Base-by-base conservation (phyloP, 2,329 filamentous ascomycete species). In the Alternaria triticina region DNA sequence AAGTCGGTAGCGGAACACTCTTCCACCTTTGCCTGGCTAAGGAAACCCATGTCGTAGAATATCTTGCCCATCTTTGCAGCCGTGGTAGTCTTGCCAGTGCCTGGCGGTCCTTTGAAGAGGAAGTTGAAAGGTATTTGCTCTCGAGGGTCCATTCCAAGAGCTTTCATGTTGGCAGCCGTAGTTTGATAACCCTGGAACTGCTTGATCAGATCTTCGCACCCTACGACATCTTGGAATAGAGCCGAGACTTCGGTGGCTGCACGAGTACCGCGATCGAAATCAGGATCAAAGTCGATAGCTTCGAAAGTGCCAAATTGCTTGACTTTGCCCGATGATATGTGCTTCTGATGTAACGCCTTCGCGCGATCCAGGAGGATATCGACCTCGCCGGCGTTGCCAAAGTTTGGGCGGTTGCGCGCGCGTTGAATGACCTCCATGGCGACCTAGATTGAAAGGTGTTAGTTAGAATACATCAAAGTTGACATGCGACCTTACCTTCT, bases 1-100 rank as follows among this genome's bases (percentile, higher is more conserved):
- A 94, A 74, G 33, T 94, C 90, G 0, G 88, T 87, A 0, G 89
- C 89, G 0, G 91, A 93, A 49, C 84, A 87, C 57, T 93, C 89
- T 0, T 89, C 74, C 0, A 93, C 89, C 25, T 89, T 86, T 0
- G 83, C 84, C 0, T 82, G 82, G 0, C 86, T 79, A 0, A 94
- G 79, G 33, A 94, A 86, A 0, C 90, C 90, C 84, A 93, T 87
- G 68, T 94, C 88, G 71, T 92, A 94, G 71, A 88, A 94, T 0
- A 94, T 82, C 65, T 92, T 86, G 4, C 91, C 91, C 85, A 94
- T 91, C 64, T 89, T 91, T n/a, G 85, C 81, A 0, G 92, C 92
- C 0, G 86, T 92, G 0, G 89, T 89, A 0, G 91, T 93, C 71
- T 94, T 94, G 0, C 91, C 91, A 0, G 91, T 93, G 0, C 86